Evolutionary conservation across 768 basidiomycete genomes (phyloP), one percentile per base, ranked within the genome.

Genomic region (Macrolepiota dolichaula): DNA sequence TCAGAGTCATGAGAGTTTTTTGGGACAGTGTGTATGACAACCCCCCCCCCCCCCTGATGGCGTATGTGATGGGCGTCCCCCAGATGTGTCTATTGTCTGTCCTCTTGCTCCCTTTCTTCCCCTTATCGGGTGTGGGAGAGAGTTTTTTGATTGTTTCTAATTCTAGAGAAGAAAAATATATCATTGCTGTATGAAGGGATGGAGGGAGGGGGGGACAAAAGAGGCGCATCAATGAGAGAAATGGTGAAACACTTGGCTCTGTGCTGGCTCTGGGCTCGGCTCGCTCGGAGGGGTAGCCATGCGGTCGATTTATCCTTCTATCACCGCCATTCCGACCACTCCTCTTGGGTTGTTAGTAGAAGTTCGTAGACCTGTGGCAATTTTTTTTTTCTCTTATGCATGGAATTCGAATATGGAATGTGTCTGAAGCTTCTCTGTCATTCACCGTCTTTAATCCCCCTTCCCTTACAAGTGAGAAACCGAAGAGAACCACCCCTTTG

Each of bases 31-130:
- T n/a, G n/a, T n/a, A n/a, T n/a, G n/a, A n/a, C n/a, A n/a, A n/a
- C n/a, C n/a, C n/a, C n/a, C n/a, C n/a, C n/a, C n/a, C n/a, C 4
- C 38, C 37, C 49, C 44, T 61, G 59, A 61, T 61, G 53, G 59
- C 59, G 37, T 61, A 61, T 61, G 59, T 61, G 59, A 61, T 61
- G 52, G 44, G 37, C 52, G 52, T 29, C 36, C 4, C 6, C 42
- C 35, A 29, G 17, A n/a, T 55, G 55, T 49, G 32, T 49, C 29
- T 52, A 27, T 37, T 17, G 19, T 12, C 38, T 51, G 17, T 27
- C 37, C 24, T 19, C 17, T 17, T 44, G 19, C 3, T 10, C 19
- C n/a, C n/a, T n/a, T n/a, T n/a, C n/a, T n/a, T n/a, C n/a, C n/a
- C n/a, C n/a, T n/a, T n/a, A n/a, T n/a, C 42, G 19, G 19, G n/a